Base-by-base conservation (phyloP, 1,139 yeast genomes). In the Sugiyamaella japonica region DNA sequence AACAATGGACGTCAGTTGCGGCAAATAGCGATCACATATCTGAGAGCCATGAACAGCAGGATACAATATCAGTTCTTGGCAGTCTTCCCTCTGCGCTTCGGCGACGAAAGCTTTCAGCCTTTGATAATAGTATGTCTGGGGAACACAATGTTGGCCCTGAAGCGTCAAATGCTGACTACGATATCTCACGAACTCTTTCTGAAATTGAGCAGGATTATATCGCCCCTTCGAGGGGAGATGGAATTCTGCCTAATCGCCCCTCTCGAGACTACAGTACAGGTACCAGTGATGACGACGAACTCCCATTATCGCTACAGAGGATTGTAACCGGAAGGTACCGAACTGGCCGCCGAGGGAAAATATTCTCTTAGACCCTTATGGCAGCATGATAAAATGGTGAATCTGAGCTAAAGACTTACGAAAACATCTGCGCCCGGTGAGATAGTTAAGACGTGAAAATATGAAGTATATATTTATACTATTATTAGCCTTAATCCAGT, bases 401-500 rank as follows among this genome's bases (percentile, higher is more conserved):
- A 3, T 6, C 25, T 20, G 25, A 6, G 25, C 25, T 3, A 6
- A 20, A 20, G 25, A 20, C 25, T 20, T 3, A 20, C n/a, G n/a
- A 20, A 20, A 20, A 6, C 25, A 6, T 20, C 6, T 20, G 25
- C 25, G 25, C 25, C 25, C 25, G 25, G 25, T 3, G 25, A 20
- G 25, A 20, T 20, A 20, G 25, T 20, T 3, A 29, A 12, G 34
- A 29, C n/a, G 9, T 29, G n/a, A 29, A 29, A 13, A 20, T 12
- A 23, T 16, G 12, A 9, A 38, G 7, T 29, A 34, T 38, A n/a
- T 43, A 20, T 13, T 29, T 40, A 23, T 28, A 45, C 23, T 16
- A 12, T 13, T 20, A 20, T 15, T 20, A 31, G 29, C 25, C 23
- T 61, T 74, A 85, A 71, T 89, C 96, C 60, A 89, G 86, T 66